Evolutionary conservation across 768 basidiomycete genomes (phyloP).

Genomic region (Leccinum variicolor): DNA sequence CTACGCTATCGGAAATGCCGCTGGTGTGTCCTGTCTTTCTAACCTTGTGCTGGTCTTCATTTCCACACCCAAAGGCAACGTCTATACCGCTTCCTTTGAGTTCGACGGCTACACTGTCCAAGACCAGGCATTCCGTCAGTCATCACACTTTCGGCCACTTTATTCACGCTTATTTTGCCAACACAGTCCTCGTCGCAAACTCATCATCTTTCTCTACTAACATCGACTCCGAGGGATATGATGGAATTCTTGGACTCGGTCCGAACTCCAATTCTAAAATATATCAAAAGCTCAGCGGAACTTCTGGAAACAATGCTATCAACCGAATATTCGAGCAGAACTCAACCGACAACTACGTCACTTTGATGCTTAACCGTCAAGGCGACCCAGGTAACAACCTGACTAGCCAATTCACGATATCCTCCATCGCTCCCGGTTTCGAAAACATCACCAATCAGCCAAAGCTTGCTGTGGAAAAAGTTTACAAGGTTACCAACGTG

Average conservation of each 20-base stretch:
- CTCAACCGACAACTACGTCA: conserved; percentile 58
- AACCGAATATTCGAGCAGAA: conserved; percentile 64
- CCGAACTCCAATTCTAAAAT: conserved; percentile 70
- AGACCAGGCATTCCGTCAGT: conserved; percentile 67
- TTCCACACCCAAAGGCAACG: conserved; percentile 41
- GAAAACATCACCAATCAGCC: conserved; percentile 60
- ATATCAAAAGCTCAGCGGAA: conserved; percentile 48
- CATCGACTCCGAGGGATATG: conserved; percentile 58
- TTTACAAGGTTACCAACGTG: conserved; percentile 53
- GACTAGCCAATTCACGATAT: conserved; percentile 67
- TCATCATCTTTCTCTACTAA: conserved; percentile 61
- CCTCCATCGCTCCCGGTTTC: conserved; percentile 59
- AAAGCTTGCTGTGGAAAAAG: conserved; percentile 62
- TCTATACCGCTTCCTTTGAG: conserved; percentile 49
- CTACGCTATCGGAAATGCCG: conserved; percentile 68
- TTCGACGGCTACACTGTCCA: conserved; percentile 57
- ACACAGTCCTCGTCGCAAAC: conserved; percentile 59
- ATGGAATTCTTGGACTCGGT: conserved; percentile 76
- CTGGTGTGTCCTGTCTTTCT: conserved; percentile 38
- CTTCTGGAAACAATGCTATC: conserved; percentile 55
- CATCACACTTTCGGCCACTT: not conserved
- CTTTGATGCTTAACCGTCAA: conserved; percentile 61
- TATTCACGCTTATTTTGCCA: not conserved
- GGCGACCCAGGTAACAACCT: conserved; percentile 46
- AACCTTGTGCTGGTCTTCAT: not conserved